Conservation (phyloP, 2,329 filamentous ascomycete species). For the Penicillium sp. region DNA sequence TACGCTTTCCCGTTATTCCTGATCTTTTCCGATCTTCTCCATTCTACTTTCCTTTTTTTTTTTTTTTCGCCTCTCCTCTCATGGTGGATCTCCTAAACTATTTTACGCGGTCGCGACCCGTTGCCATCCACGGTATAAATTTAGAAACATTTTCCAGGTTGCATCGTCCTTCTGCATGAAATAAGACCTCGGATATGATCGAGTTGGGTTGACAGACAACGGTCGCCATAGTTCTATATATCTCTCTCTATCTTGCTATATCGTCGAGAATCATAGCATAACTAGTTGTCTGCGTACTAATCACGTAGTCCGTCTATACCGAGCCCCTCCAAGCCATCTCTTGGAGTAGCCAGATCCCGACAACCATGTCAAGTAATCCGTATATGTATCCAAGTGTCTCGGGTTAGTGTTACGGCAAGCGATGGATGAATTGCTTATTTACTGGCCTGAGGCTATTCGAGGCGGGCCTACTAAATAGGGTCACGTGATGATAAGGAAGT, state of each 20-base stretch:
- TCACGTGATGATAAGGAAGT: constrained; percentile 19
- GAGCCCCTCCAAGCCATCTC: background rate
- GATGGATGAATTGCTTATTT: background rate
- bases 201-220: background rate
- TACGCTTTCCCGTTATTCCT: background rate
- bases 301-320: background rate
- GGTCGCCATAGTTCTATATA: background rate
- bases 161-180: background rate
- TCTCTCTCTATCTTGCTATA: background rate
- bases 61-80: background rate
- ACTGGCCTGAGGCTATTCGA: constrained; percentile 1
- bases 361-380: background rate
- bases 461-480: background rate
- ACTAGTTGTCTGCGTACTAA: background rate
- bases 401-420: background rate
- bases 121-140: constrained; percentile 4
- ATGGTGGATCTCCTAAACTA: background rate
- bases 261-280: background rate
- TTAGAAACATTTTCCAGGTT: constrained; percentile 7
- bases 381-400: background rate
- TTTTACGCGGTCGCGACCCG: background rate
- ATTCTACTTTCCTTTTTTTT: background rate
- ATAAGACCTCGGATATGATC: background rate
- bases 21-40: background rate
- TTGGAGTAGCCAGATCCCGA: too few species aligned